Percentiles rank a stretch among this genome's conserved stretches.
Conservation (phyloP, 2,329 filamentous ascomycete species). For the Nannizziopsis barbatae region DNA sequence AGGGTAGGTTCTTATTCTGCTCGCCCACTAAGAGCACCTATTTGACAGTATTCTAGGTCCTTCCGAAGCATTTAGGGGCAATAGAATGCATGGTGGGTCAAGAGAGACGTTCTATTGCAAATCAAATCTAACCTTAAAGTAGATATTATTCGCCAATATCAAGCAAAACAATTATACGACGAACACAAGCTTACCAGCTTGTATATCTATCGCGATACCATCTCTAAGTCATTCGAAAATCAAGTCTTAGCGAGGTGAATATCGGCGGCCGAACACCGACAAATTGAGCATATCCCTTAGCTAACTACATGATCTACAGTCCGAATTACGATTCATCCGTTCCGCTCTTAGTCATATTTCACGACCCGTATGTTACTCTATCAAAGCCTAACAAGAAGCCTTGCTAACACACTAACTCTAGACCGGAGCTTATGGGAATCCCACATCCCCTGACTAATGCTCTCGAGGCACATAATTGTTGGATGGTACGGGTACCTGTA, state of each 20-base stretch:
- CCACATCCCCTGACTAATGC: constrained; percentile 59
- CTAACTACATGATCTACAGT: constrained; percentile 25
- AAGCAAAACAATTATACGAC: constrained; percentile 59
- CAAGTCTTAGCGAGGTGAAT: constrained; percentile 68
- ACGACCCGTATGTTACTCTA: constrained; percentile 60
- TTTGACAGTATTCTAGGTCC: constrained; percentile 14
- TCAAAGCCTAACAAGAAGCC: neutral
- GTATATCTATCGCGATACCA: constrained; percentile 60
- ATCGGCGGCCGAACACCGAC: neutral
- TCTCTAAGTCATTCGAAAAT: constrained; percentile 70
- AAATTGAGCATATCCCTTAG: neutral
- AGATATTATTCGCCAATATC: constrained; percentile 68
- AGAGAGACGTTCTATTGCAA: neutral
- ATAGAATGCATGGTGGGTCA: constrained; percentile 51
- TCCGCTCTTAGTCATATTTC: constrained; percentile 72
- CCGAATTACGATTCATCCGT: constrained; percentile 54
- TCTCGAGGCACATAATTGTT: constrained; percentile 73
- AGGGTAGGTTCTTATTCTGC: constrained; percentile 28
- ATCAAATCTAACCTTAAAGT: neutral
- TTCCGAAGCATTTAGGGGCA: constrained; percentile 25
- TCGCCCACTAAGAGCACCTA: neutral
- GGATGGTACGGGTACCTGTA: constrained; percentile 54
- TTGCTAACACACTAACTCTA: constrained; percentile 23
- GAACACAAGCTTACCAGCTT: constrained; percentile 69
- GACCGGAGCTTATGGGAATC: constrained; percentile 59